Evolutionary conservation across 441 rosid genomes (phyloP).

Genomic region (Metrosideros polymorpha): DNA sequence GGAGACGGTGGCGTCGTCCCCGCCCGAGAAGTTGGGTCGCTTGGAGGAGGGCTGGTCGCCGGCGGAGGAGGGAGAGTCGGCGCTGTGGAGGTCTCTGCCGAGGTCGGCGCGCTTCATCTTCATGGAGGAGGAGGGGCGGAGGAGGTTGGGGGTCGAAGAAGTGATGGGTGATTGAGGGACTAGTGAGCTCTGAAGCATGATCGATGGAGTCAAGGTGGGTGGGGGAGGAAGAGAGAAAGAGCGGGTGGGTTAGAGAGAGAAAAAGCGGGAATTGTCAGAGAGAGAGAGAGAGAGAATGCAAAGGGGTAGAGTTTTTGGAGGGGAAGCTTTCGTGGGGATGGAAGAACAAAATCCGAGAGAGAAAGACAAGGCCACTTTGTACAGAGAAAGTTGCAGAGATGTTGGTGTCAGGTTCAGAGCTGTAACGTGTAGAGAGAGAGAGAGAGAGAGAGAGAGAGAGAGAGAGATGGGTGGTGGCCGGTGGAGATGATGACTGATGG

Average conservation of each 20-base stretch:
- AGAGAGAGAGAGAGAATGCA: slow-evolving; percentile 34
- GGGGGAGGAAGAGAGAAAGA: not conserved
- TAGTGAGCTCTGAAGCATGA: slow-evolving; percentile 59
- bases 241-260: slow-evolving; percentile 15
- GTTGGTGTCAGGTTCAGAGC: slow-evolving; percentile 21
- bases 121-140: slow-evolving; percentile 25
- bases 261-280: slow-evolving; percentile 7
- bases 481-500: not conserved
- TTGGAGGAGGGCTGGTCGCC: slow-evolving; percentile 25
- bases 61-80: slow-evolving; percentile 8
- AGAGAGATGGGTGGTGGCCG: not conserved
- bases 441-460: not conserved
- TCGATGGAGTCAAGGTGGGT: not conserved
- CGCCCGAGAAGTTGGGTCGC: slow-evolving; percentile 16
- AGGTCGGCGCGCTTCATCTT: slow-evolving; percentile 42
- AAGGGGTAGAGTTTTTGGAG: slow-evolving; percentile 16
- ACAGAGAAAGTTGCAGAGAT: slow-evolving; percentile 5
- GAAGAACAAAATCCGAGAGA: slow-evolving; percentile 32
- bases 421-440: not conserved
- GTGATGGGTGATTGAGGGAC: slow-evolving; percentile 16
- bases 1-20: not conserved
- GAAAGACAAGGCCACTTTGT: slow-evolving; percentile 12
- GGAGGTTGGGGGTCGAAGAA: not conserved
- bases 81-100: slow-evolving; percentile 10
- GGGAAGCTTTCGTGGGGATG: not conserved